Base-by-base conservation (phyloP, 768 basidiomycete species). In the Tulasnella sp. region DNA sequence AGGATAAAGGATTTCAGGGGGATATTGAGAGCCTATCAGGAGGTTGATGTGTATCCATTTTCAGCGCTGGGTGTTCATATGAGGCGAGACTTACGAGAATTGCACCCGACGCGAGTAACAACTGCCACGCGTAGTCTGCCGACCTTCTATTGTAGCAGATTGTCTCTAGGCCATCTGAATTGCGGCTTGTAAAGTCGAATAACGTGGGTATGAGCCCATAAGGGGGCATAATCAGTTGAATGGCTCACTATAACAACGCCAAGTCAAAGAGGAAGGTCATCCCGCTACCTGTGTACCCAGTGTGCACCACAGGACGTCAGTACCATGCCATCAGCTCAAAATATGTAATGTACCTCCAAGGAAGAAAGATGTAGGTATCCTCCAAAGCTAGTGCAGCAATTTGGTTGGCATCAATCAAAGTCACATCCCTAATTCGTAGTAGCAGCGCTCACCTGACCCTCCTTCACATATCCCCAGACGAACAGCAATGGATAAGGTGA, bases 61-160 rank as follows among this genome's bases (percentile, higher is more conserved):
- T 32, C 17, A 21, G 42, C 7, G 21, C 19, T 17, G 4, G 21
- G n/a, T 26, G 34, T 56, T 21, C n/a, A n/a, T n/a, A n/a, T n/a
- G n/a, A n/a, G n/a, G n/a, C n/a, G n/a, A 56, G 44, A n/a, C 15
- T 61, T 69, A 89, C 86, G 30, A 88, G 71, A 34, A 90, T 82
- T 9, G 73, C 73, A 26, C 70, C 70, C 42, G 76, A 71, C 8
- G 82, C 78, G 52, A 82, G 70, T 61, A 82, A 67, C 15, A 84
- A 75, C 65, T 90, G 87, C 79, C 83, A 90, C 17, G 85, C 86
- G 47, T 85, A 78, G 70, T 92, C 88, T 2, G 86, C 79, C 0
- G 86, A 85, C 50, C 79, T 78, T 3, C 74, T 70, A 0, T 68
- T 63, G 66, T 81, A 92, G 43, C 82, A 76, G 3, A 74, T 73